phyloP scores from a whole-genome alignment of 2,329 filamentous ascomycete species.

The Talaromyces islandicus region DNA sequence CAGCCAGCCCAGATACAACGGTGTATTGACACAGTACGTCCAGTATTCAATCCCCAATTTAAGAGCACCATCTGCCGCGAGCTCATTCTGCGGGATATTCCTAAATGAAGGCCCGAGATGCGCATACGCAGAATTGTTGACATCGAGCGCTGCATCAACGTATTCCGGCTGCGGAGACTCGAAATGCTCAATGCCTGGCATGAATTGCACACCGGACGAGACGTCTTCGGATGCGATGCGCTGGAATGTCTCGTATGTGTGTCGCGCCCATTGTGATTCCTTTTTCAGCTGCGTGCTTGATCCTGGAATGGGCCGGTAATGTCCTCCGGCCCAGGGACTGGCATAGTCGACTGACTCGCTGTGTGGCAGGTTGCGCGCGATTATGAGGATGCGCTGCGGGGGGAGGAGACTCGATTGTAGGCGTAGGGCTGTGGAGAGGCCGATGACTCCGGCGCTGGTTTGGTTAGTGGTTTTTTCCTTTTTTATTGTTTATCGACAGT shows the following conservation, averaged over 20 bases:
- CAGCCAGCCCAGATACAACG: conserved; percentile 38
- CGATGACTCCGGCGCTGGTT: conserved; percentile 34
- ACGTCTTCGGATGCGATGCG: conserved; percentile 27
- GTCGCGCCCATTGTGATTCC: conserved; percentile 32
- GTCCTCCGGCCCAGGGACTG: conserved; percentile 42
- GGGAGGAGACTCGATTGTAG: conserved; percentile 24
- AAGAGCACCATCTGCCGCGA: conserved; percentile 22
- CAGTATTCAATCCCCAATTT: conserved; percentile 38
- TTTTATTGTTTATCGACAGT: neutral
- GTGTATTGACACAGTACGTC: conserved; percentile 38
- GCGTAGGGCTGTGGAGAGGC: conserved; percentile 30
- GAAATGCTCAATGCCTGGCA: conserved; percentile 39
- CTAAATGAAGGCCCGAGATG: conserved; percentile 30
- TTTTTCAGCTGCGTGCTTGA: conserved; percentile 27
- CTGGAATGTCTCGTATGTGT: conserved; percentile 35
- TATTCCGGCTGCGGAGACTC: conserved; percentile 33
- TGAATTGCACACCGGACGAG: conserved; percentile 30
- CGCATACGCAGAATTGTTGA: conserved; percentile 21
- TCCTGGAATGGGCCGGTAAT: conserved; percentile 42
- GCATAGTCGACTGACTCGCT: conserved; percentile 37
- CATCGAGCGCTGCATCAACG: conserved; percentile 17
- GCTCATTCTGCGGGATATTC: conserved; percentile 20
- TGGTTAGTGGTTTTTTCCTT: neutral
- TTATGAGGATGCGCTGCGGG: conserved; percentile 26
- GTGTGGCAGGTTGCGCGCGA: conserved; percentile 19